A percentile compares a stretch with the other conserved stretches of the same genome.
phyloP scores from a whole-genome alignment of 176 grass and related monocot species.

The Cocos nucifera region DNA sequence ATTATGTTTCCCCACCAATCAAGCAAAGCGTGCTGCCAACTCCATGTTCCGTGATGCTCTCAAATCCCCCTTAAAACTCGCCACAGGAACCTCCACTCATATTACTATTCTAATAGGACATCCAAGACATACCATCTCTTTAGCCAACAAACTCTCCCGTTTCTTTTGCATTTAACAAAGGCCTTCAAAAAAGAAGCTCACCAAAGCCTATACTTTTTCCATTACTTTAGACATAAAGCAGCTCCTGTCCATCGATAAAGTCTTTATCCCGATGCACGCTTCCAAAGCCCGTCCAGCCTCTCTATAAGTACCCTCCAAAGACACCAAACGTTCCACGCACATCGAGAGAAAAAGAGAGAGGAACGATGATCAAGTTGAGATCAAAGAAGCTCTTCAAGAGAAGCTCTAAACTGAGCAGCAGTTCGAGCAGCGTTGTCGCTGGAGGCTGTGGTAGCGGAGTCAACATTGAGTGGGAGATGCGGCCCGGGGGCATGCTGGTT shows the following conservation, averaged over 20 bases:
- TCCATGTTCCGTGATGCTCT: background rate
- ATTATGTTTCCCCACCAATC: background rate
- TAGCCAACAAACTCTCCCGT: background rate
- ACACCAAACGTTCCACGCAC: background rate
- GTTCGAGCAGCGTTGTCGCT: background rate
- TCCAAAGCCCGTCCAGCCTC: constrained; percentile 49
- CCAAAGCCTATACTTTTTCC: constrained; percentile 20
- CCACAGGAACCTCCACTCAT: background rate
- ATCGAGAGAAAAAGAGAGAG: constrained; percentile 10
- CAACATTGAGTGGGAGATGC: constrained; percentile 88
- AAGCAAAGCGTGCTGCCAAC: background rate
- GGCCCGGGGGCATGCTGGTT: constrained; percentile 94
- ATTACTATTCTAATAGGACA: background rate
- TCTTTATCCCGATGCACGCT: constrained; percentile 61
- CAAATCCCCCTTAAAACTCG: background rate
- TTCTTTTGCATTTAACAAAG: background rate
- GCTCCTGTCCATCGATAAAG: constrained; percentile 4
- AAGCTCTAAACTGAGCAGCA: constrained; percentile 47
- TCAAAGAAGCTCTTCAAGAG: constrained; percentile 95
- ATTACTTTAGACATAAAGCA: constrained; percentile 20
- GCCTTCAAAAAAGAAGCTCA: background rate
- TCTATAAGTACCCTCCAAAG: constrained; percentile 30
- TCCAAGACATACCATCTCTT: background rate
- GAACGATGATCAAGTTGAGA: constrained; percentile 66
- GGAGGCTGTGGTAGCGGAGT: constrained; percentile 2